A percentile compares a stretch with the other conserved stretches of the same genome.
Evolutionary conservation across 305 asterid species (phyloP).

Genomic region (Withania somnifera): DNA sequence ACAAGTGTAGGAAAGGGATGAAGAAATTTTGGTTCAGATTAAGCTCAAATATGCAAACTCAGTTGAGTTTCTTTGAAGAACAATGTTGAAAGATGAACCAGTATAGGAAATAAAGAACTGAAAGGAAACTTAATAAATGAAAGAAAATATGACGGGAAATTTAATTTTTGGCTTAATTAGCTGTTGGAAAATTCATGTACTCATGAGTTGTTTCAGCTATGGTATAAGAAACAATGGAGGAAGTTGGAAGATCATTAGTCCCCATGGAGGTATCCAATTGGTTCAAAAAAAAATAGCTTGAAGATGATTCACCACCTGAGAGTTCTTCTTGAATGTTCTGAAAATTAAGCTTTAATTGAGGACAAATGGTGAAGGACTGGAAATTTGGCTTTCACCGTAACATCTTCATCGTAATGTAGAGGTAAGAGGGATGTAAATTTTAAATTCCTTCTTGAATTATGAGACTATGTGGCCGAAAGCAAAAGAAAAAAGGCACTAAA

Average conservation of each 20-base stretch:
- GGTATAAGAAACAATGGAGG: not conserved
- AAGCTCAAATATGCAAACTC: too few species aligned
- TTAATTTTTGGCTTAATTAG: too few species aligned
- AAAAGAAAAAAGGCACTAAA: not conserved
- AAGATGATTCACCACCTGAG: not conserved
- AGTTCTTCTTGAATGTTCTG: not conserved
- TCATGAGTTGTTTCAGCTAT: not conserved
- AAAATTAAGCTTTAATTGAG: not conserved
- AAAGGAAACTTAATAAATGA: too few species aligned
- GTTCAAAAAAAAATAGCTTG: not conserved
- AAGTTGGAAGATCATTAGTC: not conserved
- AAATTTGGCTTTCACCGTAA: not conserved
- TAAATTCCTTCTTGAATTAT: not conserved
- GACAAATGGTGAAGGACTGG: not conserved
- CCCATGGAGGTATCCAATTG: not conserved
- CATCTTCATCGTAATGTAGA: not conserved
- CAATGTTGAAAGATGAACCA: too few species aligned
- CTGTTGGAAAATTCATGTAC: not conserved
- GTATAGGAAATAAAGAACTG: too few species aligned
- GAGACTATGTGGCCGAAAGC: not conserved
- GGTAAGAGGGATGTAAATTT: not conserved
- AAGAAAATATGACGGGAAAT: too few species aligned
- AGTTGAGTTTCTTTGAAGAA: too few species aligned
- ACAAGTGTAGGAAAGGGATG: too few species aligned
- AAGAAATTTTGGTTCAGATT: too few species aligned